Conservation (phyloP, 2,329 filamentous ascomycete genomes). For the Diaporthe nobilis region DNA sequence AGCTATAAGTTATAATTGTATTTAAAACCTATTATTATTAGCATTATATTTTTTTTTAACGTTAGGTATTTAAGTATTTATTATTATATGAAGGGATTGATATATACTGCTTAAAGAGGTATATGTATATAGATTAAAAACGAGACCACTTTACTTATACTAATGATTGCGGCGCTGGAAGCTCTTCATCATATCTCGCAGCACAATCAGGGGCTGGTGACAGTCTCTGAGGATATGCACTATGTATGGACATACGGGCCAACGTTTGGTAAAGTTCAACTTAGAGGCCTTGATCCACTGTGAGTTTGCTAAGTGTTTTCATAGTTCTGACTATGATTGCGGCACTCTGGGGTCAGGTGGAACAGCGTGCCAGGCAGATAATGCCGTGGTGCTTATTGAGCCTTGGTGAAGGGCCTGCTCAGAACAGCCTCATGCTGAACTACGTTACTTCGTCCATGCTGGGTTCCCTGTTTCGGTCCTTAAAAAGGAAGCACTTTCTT, state of each 20-base stretch:
- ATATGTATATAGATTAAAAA: no score
- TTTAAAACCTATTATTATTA: no score
- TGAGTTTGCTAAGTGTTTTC: no score
- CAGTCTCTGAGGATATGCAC: not conserved
- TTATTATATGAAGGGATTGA: no score
- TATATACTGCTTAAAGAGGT: no score
- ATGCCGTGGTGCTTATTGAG: not conserved
- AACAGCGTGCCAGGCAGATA: not conserved
- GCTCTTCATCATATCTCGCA: not conserved
- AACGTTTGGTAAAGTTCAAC: not conserved
- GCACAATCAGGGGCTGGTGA: not conserved
- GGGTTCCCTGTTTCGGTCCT: not conserved
- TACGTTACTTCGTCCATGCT: not conserved
- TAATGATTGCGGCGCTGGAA: not conserved
- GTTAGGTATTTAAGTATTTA: no score
- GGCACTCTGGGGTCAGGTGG: not conserved
- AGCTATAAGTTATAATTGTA: no score
- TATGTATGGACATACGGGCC: constrained; percentile 1
- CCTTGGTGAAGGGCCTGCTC: not conserved
- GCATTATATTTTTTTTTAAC: no score
- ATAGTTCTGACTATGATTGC: not conserved
- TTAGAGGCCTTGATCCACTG: accelerated
- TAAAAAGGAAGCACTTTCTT: not conserved
- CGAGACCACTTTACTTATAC: no score
- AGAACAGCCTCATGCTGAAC: not conserved